Conservation (phyloP, 805 yeast genomes). For the Candida pseudoglaebosa region DNA sequence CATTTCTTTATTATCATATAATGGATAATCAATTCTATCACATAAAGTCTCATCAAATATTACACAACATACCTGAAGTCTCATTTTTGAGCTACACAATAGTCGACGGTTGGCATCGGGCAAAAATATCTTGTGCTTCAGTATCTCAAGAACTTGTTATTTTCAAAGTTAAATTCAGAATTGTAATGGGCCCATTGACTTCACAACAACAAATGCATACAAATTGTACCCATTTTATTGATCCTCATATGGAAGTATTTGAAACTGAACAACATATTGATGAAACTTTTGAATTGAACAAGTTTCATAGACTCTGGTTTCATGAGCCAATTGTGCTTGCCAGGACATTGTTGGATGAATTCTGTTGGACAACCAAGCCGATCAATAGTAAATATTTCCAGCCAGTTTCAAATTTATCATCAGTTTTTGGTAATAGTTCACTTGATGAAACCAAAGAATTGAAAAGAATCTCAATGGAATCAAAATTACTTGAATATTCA, state of each 20-base stretch:
- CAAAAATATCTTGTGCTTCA: constrained; percentile 35
- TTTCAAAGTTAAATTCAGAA: constrained; percentile 30
- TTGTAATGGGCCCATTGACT: constrained; percentile 24
- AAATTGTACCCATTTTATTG: constrained; percentile 19
- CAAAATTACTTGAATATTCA: constrained; percentile 34
- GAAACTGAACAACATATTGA: constrained; percentile 13
- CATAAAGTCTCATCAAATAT: constrained; percentile 38
- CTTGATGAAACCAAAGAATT: constrained; percentile 27
- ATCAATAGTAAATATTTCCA: constrained; percentile 41
- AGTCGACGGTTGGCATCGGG: constrained; percentile 18
- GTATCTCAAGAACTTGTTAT: constrained; percentile 45
- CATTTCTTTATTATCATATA: constrained; percentile 34
- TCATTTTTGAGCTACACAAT: constrained; percentile 25
- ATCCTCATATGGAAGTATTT: constrained; percentile 23
- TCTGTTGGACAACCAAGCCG: constrained; percentile 51
- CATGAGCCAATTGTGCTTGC: constrained; percentile 22
- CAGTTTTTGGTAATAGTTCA: constrained; percentile 45
- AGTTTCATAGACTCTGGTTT: constrained; percentile 22
- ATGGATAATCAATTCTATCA: constrained; percentile 23
- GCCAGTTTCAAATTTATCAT: constrained; percentile 45
- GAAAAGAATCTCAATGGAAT: constrained; percentile 34
- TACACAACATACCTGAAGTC: constrained; percentile 56
- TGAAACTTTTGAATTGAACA: constrained; percentile 8
- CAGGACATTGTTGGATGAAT: constrained; percentile 39
- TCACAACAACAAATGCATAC: constrained; percentile 10